Evolutionary conservation across 345 rosid genomes (phyloP), one percentile per base, ranked within the genome.

Genomic region (Eucalyptus albens): DNA sequence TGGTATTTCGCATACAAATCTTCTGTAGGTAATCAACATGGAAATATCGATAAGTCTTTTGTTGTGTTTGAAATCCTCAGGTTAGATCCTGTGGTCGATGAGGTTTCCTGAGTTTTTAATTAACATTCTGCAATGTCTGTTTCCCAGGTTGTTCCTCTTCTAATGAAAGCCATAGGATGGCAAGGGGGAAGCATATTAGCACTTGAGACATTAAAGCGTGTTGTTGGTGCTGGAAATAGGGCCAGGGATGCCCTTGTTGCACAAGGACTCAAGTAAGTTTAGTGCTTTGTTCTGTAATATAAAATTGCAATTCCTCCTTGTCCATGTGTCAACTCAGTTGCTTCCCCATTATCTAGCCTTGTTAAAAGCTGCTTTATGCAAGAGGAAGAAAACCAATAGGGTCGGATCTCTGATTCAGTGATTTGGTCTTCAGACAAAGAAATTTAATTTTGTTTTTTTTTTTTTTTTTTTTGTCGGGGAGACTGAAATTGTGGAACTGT

Each of bases 101-200:
- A 45, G 55, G 37, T 88, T 88, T 37, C 82, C 53, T 31, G 37
- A 31, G 16, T 50, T 81, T 88, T 91, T 77, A 85, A 86, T 31
- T 85, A 90, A 77, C 89, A 90, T 40, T 86, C 80, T 77, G 83
- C 45, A 37, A 37, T 77, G 83, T 26, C 88, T 87, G 27, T 82
- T 51, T 88, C 89, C 89, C 93, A 96, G 99, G 99, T 98, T 92
- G 99, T 98, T 92, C 99, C 99, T 82, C 97, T 98, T 93, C 95
- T 98, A 88, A 97, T 98, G 99, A 98, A 98, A 94, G 98, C 99
- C 89, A 98, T 98, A 91, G 99, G 99, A 89, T 98, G 99, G 99
- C 99, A 93, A 91, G 99, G 99, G 90, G 99, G 99, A 92, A 98
- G 99, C 94, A 98, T 98, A 92, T 93, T 98, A 91, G 99, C 99